Evolutionary conservation across 2,329 filamentous ascomycete species (phyloP).

Genomic region (Colletotrichum filicis): DNA sequence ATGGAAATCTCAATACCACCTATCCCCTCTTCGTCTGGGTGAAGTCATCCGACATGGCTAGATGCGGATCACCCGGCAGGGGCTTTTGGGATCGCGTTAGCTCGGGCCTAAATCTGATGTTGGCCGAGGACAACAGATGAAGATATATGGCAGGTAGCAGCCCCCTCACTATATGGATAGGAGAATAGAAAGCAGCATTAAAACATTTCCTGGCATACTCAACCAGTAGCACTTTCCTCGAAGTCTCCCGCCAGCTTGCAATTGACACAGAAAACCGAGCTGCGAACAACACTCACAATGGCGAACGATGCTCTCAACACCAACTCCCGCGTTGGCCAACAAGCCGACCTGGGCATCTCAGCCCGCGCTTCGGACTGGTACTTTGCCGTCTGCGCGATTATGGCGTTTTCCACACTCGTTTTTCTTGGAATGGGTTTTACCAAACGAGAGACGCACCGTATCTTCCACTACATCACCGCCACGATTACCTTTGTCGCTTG

Average conservation of each 20-base stretch:
- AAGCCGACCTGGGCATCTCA: conserved; percentile 68
- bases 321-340: conserved; percentile 59
- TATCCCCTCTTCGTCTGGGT: not conserved
- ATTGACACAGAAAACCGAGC: not conserved
- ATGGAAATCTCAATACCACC: not conserved
- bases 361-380: conserved; percentile 71
- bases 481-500: conserved; percentile 67
- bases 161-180: not conserved
- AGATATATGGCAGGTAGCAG: conserved; percentile 18
- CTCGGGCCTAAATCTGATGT: not conserved
- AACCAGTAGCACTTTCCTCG: not conserved
- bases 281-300: conserved; percentile 36
- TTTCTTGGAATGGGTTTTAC: conserved; percentile 63
- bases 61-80: conserved; percentile 24
- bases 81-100: conserved; percentile 7
- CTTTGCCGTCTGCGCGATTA: conserved; percentile 69
- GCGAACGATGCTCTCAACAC: conserved; percentile 56
- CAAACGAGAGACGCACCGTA: conserved; percentile 65
- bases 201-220: not conserved
- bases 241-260: not conserved
- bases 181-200: not conserved
- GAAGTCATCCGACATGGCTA: conserved; percentile 13
- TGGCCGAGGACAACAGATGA: conserved; percentile 4
- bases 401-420: conserved; percentile 63
- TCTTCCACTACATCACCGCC: conserved; percentile 74